Percentiles rank a stretch among this genome's conserved stretches.
Conservation (phyloP, 768 basidiomycete genomes). For the Punctularia strigosozonata region DNA sequence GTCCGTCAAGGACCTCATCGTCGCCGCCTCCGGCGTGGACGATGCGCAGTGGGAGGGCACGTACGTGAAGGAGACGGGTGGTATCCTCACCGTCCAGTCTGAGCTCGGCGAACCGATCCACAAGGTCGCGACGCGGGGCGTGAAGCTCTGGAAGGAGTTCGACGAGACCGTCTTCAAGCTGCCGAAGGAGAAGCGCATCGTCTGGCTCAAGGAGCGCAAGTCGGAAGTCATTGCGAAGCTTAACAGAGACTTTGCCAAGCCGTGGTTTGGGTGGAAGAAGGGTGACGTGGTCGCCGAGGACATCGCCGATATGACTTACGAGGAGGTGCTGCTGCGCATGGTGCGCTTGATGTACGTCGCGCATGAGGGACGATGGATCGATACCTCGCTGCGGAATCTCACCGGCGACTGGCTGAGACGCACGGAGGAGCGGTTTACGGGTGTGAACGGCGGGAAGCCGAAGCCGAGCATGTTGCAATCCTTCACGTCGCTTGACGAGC, state of each 20-base stretch:
- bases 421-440: slow-evolving; percentile 90
- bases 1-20: slow-evolving; percentile 93
- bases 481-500: slow-evolving; percentile 77
- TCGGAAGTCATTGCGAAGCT: slow-evolving; percentile 85
- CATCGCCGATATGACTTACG: slow-evolving; percentile 95
- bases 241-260: slow-evolving; percentile 93
- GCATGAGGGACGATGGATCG: slow-evolving; percentile 90
- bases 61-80: slow-evolving; percentile 88
- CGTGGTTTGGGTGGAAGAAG: slow-evolving; percentile 97
- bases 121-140: slow-evolving; percentile 94
- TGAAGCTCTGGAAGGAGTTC: slow-evolving; percentile 98
- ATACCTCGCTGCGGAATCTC: slow-evolving; percentile 81
- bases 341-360: slow-evolving; percentile 88
- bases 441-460: slow-evolving; percentile 60
- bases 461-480: slow-evolving; percentile 82
- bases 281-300: slow-evolving; percentile 75
- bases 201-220: slow-evolving; percentile 80
- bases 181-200: slow-evolving; percentile 87
- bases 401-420: slow-evolving; percentile 96
- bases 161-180: slow-evolving; percentile 93
- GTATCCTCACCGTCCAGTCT: slow-evolving; percentile 91
- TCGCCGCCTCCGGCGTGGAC: slow-evolving; percentile 84
- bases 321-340: slow-evolving; percentile 88
- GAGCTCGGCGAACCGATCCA: slow-evolving; percentile 99
- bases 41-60: slow-evolving; percentile 92